These are phyloP conservation scores for Peronospora belbahrii DNA, from an alignment of 352 stramenopile genomes.

Conservation along the genomic window DNA sequence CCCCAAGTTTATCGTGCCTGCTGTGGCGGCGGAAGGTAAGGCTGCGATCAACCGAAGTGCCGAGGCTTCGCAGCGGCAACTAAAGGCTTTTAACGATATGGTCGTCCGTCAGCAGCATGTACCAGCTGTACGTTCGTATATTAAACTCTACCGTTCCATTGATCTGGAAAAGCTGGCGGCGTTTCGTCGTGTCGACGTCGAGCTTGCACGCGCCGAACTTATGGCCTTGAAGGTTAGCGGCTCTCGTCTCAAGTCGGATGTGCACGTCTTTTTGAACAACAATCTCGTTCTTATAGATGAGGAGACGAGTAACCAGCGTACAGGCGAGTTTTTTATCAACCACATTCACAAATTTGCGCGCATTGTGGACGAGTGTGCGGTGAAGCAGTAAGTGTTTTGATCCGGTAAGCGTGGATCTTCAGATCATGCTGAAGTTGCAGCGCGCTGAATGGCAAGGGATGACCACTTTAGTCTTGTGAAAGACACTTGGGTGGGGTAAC, in stretches of 20 bases:
- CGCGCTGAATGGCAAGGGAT: slow-evolving; percentile 17
- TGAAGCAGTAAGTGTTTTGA: slow-evolving; percentile 35
- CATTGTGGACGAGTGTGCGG: slow-evolving; percentile 77
- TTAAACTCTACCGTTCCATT: slow-evolving; percentile 97
- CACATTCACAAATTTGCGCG: slow-evolving; percentile 85
- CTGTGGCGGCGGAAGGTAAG: slow-evolving; percentile 50
- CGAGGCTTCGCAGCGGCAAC: slow-evolving; percentile 69
- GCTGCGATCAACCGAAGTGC: slow-evolving; percentile 42
- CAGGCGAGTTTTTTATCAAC: slow-evolving; percentile 86
- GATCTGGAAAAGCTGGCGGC: slow-evolving; percentile 89
- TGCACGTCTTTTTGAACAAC: slow-evolving; percentile 78
- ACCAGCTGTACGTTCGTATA: slow-evolving; percentile 89
- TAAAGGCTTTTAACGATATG: slow-evolving; percentile 87
- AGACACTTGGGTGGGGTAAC: slow-evolving; percentile 4
- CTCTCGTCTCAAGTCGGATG: slow-evolving; percentile 57
- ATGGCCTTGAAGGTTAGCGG: slow-evolving; percentile 73
- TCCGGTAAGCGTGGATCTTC: too few relatives aligned
- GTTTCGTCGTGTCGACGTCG: slow-evolving; percentile 81
- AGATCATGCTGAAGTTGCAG: too few relatives aligned
- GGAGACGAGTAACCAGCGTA: slow-evolving; percentile 77
- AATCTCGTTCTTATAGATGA: slow-evolving; percentile 80
- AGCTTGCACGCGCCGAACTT: slow-evolving; percentile 63
- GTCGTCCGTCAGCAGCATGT: slow-evolving; percentile 84
- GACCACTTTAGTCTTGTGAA: slow-evolving; percentile 5
- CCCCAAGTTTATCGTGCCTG: slow-evolving; percentile 93